Evolutionary conservation across 2,329 filamentous ascomycete species (phyloP), one percentile per base, ranked within the genome.

Genomic region (Cercospora sojina): DNA sequence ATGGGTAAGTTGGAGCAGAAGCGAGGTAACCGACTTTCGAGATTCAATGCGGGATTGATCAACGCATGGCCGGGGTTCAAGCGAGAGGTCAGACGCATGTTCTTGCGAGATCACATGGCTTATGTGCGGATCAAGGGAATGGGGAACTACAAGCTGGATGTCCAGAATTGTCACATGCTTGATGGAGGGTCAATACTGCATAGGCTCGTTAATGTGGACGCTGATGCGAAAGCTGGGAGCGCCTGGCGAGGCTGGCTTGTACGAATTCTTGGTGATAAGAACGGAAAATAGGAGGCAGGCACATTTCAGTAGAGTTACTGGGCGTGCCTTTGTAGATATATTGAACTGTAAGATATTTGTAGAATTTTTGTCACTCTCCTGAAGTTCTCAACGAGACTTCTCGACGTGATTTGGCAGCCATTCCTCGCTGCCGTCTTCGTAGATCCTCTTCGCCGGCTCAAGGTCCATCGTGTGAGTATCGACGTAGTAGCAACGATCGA

Each of bases 401-500:
- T 74, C 67, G 41, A 75, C 65, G 38, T 72, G 74, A 3, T 65
- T 38, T 7, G 47, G 43, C 18, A 76, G 29, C 73, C 70, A 76
- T 47, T 77, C 75, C 62, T 74, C 74, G 10, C 47, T 70, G 4
- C 73, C 74, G 59, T 76, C 72, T 55, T 76, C 74, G 56, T 67
- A 77, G 12, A 72, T 23, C 12, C 64, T 67, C 68, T 73, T 76
- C 8, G 73, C 72, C 16, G 74, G 71, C 63, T 73, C 69, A 67
- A 62, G 41, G 43, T 69, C 64, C 57, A 67, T 68, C 9, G 77
- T 74, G 67, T 83, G 81, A 1, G 77, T 76, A 12, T 71, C 70
- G 13, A 70, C 68, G 41, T 82, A 77, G 49, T 79, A 76, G 70
- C 81, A 83, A 8, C 76, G 73, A 64, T 80, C 78, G 9, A 73